phyloP scores from a whole-genome alignment of 495 filamentous ascomycete genomes.

The Peziza echinospora region DNA sequence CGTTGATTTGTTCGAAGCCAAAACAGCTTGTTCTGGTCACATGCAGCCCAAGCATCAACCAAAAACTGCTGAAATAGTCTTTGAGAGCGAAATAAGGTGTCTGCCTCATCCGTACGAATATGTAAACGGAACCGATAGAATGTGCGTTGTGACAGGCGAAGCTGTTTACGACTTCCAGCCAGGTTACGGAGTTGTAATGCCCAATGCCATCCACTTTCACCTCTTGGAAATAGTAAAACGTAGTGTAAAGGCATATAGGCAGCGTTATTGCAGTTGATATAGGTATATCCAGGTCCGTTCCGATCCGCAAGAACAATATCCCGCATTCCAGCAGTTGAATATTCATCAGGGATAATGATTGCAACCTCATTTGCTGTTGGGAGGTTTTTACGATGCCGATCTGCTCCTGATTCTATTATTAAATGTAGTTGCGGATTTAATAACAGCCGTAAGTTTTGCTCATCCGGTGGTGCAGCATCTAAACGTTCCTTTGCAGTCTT shows the following conservation, averaged over 20 bases:
- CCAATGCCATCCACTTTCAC: not conserved
- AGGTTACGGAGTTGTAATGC: not conserved
- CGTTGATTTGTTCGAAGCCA: not conserved
- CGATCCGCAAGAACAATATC: slow-evolving; percentile 5
- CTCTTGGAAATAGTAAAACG: not conserved
- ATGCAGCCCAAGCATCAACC: not conserved
- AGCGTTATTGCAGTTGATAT: not conserved
- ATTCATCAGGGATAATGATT: slow-evolving; percentile 4
- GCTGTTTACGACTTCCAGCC: not conserved
- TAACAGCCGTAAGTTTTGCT: no score
- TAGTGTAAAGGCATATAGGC: not conserved
- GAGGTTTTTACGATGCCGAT: slow-evolving; percentile 5
- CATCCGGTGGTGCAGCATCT: no score
- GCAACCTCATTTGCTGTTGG: slow-evolving; percentile 4
- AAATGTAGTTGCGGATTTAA: no score
- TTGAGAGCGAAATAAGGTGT: not conserved
- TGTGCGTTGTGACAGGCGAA: not conserved
- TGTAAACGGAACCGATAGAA: not conserved
- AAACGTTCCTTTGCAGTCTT: no score
- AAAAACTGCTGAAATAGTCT: no score
- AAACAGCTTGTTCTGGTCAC: not conserved
- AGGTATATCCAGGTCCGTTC: not conserved
- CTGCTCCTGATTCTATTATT: no score
- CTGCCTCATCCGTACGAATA: not conserved
- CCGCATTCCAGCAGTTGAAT: not conserved